Base-by-base conservation (phyloP, 768 basidiomycete species). In the Thelephora ganbajun region DNA sequence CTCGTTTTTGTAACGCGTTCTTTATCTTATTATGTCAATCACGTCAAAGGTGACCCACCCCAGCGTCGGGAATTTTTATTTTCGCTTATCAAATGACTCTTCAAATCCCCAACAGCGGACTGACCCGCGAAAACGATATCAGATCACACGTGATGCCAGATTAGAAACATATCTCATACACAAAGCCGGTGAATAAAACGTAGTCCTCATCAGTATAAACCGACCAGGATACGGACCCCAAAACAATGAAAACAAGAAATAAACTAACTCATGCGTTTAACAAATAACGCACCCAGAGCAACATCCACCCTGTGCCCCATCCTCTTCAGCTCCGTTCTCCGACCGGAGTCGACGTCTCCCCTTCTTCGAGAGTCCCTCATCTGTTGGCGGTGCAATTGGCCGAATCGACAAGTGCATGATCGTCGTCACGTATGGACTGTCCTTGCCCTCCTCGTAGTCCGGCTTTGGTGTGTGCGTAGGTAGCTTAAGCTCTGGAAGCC, bases 381-480 rank as follows among this genome's bases (percentile, higher is more conserved):
- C 72, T 12, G 68, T 61, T 2, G 72, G 65, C 3, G 71, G 70
- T 1, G 71, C 70, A 48, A 69, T 72, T 0, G 81, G 72, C 11
- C 85, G 72, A 46, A 88, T 73, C 26, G 82, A 83, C 34, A 88
- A 68, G 57, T 88, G 84, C 30, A 87, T 77, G 34, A 88, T 84
- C 0, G 83, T 86, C 1, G 78, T 69, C 1, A 59, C 43, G 0
- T 53, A 48, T 1, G 61, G 45, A 23, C 66, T 35, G 53, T 69
- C 46, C n/a, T 57, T 26, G 34, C 50, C 35, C 48, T 46, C 48
- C 44, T 46, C 23, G 51, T 13, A 51, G 44, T 39, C 39, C 12
- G 37, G 50, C 44, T 46, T 13, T 11, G 51, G 57, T 33, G 51
- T 49, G 43, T 61, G 50, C 18, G 58, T 56, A 9, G 64, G 59